These are phyloP conservation scores for Drosera spatulata DNA, from an alignment of 179 eudicot species.

Conservation along the genomic window DNA sequence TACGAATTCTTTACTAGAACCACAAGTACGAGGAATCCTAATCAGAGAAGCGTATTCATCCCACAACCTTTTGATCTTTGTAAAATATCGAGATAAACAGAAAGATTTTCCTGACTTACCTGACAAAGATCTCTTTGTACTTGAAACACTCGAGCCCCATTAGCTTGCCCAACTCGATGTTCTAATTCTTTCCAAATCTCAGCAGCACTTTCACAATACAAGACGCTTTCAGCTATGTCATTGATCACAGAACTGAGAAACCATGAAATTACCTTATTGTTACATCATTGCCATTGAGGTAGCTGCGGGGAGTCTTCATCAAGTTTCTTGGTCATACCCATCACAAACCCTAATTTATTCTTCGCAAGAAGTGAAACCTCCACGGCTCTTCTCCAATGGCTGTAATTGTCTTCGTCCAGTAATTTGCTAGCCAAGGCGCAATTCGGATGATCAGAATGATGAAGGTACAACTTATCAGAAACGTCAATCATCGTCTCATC, in stretches of 20 bases:
- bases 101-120: too few relatives aligned
- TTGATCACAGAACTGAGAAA: not conserved
- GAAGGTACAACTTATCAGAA: too few relatives aligned
- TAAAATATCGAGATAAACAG: not conserved
- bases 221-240: not conserved
- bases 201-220: not conserved
- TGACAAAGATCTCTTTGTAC: not conserved
- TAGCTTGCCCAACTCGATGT: not conserved
- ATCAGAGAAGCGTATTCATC: not conserved
- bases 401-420: too few relatives aligned
- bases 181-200: not conserved
- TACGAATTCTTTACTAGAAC: too few relatives aligned
- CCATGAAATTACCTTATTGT: not conserved
- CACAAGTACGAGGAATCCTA: not conserved
- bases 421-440: too few relatives aligned
- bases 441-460: too few relatives aligned
- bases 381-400: too few relatives aligned
- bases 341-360: too few relatives aligned
- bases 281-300: not conserved
- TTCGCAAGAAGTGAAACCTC: too few relatives aligned
- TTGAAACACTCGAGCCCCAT: not conserved
- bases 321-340: too few relatives aligned
- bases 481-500: too few relatives aligned
- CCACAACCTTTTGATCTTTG: not conserved
- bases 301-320: too few relatives aligned